A percentile compares a stretch with the other conserved stretches of the same genome.
These are phyloP conservation scores for Candolleomyces eurysporus DNA, from an alignment of 768 basidiomycete genomes.

Conservation along the genomic window DNA sequence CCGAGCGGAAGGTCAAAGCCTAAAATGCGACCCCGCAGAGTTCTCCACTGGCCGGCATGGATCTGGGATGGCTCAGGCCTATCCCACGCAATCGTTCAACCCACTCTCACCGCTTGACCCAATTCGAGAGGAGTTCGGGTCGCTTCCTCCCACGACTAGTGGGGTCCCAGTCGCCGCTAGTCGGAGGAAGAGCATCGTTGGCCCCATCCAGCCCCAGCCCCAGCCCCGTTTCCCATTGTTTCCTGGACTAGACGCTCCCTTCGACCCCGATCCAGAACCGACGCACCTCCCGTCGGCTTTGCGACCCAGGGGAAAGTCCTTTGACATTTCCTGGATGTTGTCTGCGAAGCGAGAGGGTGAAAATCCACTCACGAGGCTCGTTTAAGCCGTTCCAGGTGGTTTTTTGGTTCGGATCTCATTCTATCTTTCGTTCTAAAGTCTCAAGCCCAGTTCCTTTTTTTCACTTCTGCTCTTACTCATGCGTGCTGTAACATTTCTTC, in stretches of 20 bases:
- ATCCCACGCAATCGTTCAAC: background rate
- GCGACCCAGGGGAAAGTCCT: background rate
- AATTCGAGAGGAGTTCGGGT: background rate
- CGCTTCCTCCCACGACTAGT: background rate
- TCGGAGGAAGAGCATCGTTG: background rate
- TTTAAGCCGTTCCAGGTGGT: background rate
- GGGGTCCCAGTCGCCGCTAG: background rate
- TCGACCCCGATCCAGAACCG: too few species aligned
- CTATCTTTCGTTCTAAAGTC: too few species aligned
- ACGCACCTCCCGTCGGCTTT: background rate
- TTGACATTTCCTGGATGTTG: background rate
- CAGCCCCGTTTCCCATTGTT: background rate
- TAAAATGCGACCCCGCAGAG: background rate
- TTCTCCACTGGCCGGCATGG: background rate
- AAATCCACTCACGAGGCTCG: background rate
- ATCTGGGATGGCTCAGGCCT: background rate
- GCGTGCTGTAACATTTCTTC: too few species aligned
- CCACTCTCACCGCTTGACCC: background rate
- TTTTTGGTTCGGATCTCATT: too few species aligned
- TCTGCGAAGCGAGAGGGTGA: background rate
- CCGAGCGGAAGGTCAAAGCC: background rate
- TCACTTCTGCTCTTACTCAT: too few species aligned
- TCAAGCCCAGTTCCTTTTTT: too few species aligned
- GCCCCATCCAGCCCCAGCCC: background rate
- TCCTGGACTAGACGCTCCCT: background rate